Evolutionary conservation across 2,329 filamentous ascomycete genomes (phyloP), one percentile per base, ranked within the genome.

Genomic region (Trichoderma sp.): DNA sequence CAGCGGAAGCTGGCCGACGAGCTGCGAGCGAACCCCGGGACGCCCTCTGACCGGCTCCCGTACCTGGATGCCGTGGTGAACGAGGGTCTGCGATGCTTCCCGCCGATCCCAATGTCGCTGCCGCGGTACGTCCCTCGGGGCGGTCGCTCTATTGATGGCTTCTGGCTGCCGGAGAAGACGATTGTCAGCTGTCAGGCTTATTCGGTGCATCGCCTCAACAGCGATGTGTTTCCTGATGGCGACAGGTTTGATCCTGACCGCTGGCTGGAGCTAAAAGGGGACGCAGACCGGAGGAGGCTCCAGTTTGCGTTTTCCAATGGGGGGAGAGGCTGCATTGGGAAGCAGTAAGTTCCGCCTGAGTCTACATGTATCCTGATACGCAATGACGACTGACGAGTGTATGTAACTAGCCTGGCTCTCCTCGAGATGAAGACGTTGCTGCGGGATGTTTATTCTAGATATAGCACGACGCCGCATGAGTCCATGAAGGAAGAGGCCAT

Each of bases 211-310:
- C 81, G 83, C 21, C 78, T 86, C 64, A 83, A 89, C 68, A 74
- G 78, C 12, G 82, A 88, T 64, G 89, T 92, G 1, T 98, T 96
- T 74, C 87, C 89, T 1, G 84, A 93, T 50, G 90, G 93, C 0
- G 90, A 96, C 67, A 78, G 76, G 6, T 97, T 93, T 73, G 82
- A 88, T 58, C 93, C 93, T 0, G 90, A 94, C 64, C 84, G 94
- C 69, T 97, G 93, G 93, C 85, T 97, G 68, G 86, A 83, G 17
- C 82, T 84, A 9, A 83, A 88, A 52, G 92, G 91, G 2, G 91
- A 94, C 70, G 83, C 89, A 66, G 90, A 94, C 71, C 81, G 86
- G 65, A 85, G 85, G 69, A 79, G 85, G 50, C 71, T 85, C 7
- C 85, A 88, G 71, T 90, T 89, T 78, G 84, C 88, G 0, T 90